Base-by-base conservation (phyloP, 805 yeast genomes). In the Metschnikowia baotianmanensis region DNA sequence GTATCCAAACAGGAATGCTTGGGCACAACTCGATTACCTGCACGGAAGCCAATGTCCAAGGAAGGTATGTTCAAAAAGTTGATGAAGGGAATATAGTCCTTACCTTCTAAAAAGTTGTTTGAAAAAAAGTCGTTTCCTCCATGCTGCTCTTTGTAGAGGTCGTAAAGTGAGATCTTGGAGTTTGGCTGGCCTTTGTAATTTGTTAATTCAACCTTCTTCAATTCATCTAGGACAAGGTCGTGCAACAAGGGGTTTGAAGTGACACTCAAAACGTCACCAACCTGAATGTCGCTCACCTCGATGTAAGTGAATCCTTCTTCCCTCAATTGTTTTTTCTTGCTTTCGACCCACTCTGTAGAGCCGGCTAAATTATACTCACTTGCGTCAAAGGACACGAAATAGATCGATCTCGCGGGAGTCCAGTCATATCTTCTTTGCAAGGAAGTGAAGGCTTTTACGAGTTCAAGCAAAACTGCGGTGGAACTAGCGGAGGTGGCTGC, bases 301-400 rank as follows among this genome's bases (percentile, higher is more conserved):
- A 90, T 72, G 50, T 85, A 83, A 0, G 86, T 71, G 52, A 77
- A 80, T 0, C 84, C 83, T 48, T 83, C 82, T 34, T 76, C 71
- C 38, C 71, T 65, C 20, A 88, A 63, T 28, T 70, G 72, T 18
- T 74, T 72, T n/a, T 65, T 58, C 42, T 74, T 73, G 26, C 70
- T 65, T 50, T 83, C 86, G 6, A 82, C 71, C 74, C 90, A 80
- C 53, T 84, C 91, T 0, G 89, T 73, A n/a, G 86, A 72, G 0
- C 98, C 98, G 0, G 93, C 96, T 50, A 73, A 65, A 57, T 89
- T 89, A 54, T 83, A 88, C 46, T 82, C 80, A 0, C 84, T 67
- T 1, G 86, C 96, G 53, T 90, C 95, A 67, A 85, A 88, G 0
- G 96, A 86, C 0, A 80, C 78, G 63, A 90, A 89, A 55, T 83